phyloP scores from a whole-genome alignment of 352 stramenopile genomes.

The Phytophthora constricta region DNA sequence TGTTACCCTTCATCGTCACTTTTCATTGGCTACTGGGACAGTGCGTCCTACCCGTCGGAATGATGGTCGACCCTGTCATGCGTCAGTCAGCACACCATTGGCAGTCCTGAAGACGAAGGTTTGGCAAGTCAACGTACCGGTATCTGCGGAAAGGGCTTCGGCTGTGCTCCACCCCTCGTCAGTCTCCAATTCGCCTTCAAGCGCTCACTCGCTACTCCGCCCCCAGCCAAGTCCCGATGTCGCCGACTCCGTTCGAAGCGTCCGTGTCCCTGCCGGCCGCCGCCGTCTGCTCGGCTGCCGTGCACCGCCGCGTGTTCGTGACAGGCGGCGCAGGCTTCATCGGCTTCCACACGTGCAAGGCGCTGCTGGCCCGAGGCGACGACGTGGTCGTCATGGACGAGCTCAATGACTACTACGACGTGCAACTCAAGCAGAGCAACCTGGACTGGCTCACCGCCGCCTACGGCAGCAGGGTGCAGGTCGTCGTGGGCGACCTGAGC shows the following conservation, averaged over 20 bases:
- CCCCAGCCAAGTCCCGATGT: constrained; percentile 16
- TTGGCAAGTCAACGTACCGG: too few relatives aligned
- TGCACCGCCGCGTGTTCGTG: constrained; percentile 61
- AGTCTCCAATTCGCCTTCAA: neutral
- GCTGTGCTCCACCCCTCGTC: too few relatives aligned
- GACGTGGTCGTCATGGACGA: constrained; percentile 97
- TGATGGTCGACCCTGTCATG: neutral
- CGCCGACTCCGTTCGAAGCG: constrained; percentile 34
- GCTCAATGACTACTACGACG: constrained; percentile 99
- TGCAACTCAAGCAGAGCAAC: constrained; percentile 97
- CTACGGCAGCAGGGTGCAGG: constrained; percentile 64
- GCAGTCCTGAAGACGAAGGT: too few relatives aligned
- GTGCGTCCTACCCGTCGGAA: neutral
- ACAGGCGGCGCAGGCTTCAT: constrained; percentile 98
- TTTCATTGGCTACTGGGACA: neutral
- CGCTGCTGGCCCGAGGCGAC: constrained; percentile 87
- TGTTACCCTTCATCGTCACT: neutral
- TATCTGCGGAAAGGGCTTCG: too few relatives aligned
- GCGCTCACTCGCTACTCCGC: neutral
- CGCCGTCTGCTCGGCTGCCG: neutral
- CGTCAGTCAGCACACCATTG: neutral
- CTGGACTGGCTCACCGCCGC: constrained; percentile 80
- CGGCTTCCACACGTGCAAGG: constrained; percentile 94
- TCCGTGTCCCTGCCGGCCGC: constrained; percentile 19
- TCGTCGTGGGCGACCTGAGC: constrained; percentile 95